Evolutionary conservation across 2,329 filamentous ascomycete genomes (phyloP).

Genomic region (Aspergillus pseudoterreus): DNA sequence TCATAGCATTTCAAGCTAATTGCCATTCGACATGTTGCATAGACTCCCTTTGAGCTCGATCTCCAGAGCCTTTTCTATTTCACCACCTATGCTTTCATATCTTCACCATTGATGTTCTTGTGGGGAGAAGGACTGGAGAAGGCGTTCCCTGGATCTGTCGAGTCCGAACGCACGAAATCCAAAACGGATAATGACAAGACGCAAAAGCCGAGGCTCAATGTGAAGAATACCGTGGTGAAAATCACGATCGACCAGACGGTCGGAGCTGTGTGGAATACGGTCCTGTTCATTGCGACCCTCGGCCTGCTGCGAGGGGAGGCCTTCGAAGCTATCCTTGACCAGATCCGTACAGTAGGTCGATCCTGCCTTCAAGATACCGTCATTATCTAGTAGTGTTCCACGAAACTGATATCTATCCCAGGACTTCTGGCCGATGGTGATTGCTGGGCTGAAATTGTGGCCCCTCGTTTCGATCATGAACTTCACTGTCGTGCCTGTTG

Average conservation of each 20-base stretch:
- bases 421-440: constrained; percentile 36
- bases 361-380: not conserved
- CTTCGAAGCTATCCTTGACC: constrained; percentile 27
- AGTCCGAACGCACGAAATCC: constrained; percentile 6
- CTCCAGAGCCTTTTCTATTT: constrained; percentile 51
- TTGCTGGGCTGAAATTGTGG: constrained; percentile 39
- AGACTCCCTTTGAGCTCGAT: constrained; percentile 48
- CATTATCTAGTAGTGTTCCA: not conserved
- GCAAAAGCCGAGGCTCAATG: constrained; percentile 21
- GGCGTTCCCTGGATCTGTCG: constrained; percentile 46
- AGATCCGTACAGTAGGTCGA: constrained; percentile 31
- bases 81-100: constrained; percentile 51
- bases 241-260: constrained; percentile 57
- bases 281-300: constrained; percentile 55
- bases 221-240: constrained; percentile 46
- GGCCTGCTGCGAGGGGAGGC: constrained; percentile 43
- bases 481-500: constrained; percentile 36
- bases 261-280: constrained; percentile 54
- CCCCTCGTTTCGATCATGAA: constrained; percentile 37
- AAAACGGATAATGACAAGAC: constrained; percentile 13
- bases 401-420: constrained; percentile 11
- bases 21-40: not conserved
- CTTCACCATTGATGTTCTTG: constrained; percentile 55
- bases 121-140: constrained; percentile 57
- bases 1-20: not conserved